These are phyloP conservation scores for Hamamelis virginiana DNA, from an alignment of 164 flowering plant genomes.

Conservation along the genomic window DNA sequence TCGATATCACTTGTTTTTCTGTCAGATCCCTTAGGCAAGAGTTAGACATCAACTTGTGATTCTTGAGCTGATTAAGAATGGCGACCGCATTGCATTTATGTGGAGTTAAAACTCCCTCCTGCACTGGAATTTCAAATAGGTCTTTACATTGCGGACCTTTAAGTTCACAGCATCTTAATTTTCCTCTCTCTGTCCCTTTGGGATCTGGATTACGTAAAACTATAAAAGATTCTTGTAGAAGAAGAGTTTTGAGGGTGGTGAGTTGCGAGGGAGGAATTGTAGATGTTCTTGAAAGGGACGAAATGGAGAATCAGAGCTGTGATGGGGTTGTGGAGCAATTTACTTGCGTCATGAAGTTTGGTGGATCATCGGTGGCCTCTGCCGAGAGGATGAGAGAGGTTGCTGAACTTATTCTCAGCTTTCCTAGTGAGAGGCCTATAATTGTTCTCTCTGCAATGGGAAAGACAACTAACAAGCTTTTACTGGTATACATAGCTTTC, in stretches of 20 bases:
- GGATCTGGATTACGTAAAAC: conserved; percentile 14
- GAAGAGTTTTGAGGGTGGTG: conserved; percentile 26
- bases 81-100: conserved; percentile 39
- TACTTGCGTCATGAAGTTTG: conserved; percentile 91
- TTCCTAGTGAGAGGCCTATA: conserved; percentile 79
- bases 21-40: no score
- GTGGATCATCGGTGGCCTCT: conserved; percentile 90
- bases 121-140: conserved; percentile 6
- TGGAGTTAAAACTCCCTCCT: conserved; percentile 28
- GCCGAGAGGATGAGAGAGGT: conserved; percentile 89
- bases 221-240: conserved; percentile 10
- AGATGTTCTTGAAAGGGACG: conserved; percentile 35
- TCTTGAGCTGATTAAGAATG: conserved; percentile 25
- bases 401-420: conserved; percentile 73
- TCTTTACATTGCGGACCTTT: conserved; percentile 11
- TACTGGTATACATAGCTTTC: conserved; percentile 44
- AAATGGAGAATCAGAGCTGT: conserved; percentile 11
- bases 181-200: conserved; percentile 19
- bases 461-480: conserved; percentile 86
- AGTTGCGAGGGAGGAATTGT: conserved; percentile 31
- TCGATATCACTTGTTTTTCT: no score
- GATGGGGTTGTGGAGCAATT: conserved; percentile 37
- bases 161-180: conserved; percentile 14
- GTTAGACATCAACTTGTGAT: no score
- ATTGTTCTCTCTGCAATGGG: conserved; percentile 99